A percentile compares a stretch with the other conserved stretches of the same genome.
Evolutionary conservation across 345 rosid genomes (phyloP).

Genomic region (Citrus australasica): DNA sequence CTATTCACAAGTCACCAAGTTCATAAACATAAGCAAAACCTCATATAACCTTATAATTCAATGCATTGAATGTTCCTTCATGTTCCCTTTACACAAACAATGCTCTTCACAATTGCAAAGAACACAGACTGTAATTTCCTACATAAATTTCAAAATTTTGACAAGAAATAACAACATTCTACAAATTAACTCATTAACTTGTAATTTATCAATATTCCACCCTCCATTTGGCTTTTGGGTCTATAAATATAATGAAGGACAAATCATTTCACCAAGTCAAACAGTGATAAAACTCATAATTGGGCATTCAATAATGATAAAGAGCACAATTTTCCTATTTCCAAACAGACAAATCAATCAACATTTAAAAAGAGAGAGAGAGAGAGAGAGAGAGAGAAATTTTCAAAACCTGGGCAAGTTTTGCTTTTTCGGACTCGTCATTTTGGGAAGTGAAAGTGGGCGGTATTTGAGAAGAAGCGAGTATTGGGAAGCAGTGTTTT

Average conservation of each 20-base stretch:
- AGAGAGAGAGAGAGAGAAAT: neutral
- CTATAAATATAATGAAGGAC: neutral
- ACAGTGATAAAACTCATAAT: neutral
- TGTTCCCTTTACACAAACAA: neutral
- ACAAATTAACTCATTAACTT: neutral
- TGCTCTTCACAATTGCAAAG: neutral
- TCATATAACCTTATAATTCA: neutral
- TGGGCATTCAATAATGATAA: neutral
- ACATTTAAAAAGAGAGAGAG: neutral
- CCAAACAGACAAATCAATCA: neutral
- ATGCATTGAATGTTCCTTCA: neutral
- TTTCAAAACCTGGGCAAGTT: conserved; percentile 65
- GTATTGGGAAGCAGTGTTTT: conserved; percentile 16
- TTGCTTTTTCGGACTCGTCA: conserved; percentile 57
- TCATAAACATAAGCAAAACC: neutral
- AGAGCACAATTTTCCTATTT: neutral
- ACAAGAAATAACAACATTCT: neutral
- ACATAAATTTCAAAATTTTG: neutral
- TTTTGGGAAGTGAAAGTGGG: conserved; percentile 34
- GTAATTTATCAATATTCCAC: neutral
- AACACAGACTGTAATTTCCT: neutral
- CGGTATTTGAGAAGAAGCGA: conserved; percentile 39
- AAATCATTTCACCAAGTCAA: neutral
- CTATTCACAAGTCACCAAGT: neutral
- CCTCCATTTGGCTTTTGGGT: neutral